Base-by-base conservation (phyloP, 495 filamentous ascomycete species). In the Annulohypoxylon stygium region DNA sequence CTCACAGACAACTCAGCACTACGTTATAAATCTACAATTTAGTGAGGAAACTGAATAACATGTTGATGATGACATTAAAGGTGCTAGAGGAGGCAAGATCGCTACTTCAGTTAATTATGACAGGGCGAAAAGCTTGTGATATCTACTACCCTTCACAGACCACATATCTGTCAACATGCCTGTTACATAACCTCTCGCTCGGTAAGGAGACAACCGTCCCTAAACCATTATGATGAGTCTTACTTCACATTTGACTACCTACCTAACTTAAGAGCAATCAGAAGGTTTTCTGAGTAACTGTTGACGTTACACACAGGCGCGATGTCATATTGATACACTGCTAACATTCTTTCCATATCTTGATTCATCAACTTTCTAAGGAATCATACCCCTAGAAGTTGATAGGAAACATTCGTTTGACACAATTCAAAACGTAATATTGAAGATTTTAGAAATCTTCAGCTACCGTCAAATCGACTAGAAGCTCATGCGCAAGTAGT, bases 401-500 rank as follows among this genome's bases (percentile, higher is more conserved):
- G 5, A 30, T 30, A 6, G 30, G 2, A 30, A 30, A 6, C 5
- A 30, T 30, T 6, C 30, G 30, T 30, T 30, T 30, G 30, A 30
- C 30, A 30, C 2, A 6, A 30, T 4, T 6, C 3, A 30, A 30
- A 30, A 6, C 30, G 48, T 12, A 53, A 53, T 53, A 53, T 53
- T 53, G 9, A 53, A 12, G 16, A 33, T 16, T n/a, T 37, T 10
- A n/a, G 2, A 20, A 25, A 33, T 16, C 26, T 10, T 20, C 33
- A 57, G 3, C 2, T 37, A 37, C 20, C 20, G 2, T n/a, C 18
- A 36, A 60, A 37, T 37, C 39, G 11, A n/a, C 12, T 0, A 41
- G 39, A 6, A 41, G 4, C 14, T 69, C 18, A 18, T 30, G 51
- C 33, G 57, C 55, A 6, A 63, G 53, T 18, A 57, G 16, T 45